A percentile compares a stretch with the other conserved stretches of the same genome.
phyloP scores from a whole-genome alignment of 1,284 basidiomycete species.

The Abortiporus biennis region DNA sequence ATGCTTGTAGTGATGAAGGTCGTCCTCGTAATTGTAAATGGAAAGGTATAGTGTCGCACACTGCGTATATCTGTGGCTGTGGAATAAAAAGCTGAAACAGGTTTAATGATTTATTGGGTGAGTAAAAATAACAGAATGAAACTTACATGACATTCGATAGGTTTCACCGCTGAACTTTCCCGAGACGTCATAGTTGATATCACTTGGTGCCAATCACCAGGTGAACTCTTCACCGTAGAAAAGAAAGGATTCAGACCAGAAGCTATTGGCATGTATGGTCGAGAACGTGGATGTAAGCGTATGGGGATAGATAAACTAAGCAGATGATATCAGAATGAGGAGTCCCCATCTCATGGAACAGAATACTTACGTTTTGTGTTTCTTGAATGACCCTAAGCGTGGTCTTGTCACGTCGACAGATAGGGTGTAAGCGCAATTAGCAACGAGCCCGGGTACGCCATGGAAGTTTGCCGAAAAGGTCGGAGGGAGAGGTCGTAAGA shows the following conservation, averaged over 20 bases:
- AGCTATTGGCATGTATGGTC: slow-evolving; percentile 5
- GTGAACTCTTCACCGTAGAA: slow-evolving; percentile 6
- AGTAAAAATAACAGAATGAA: slow-evolving; percentile 1
- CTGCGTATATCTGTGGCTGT: slow-evolving; percentile 4
- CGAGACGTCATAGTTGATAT: slow-evolving; percentile 3
- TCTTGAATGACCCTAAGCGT: no score
- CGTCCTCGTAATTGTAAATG: slow-evolving; percentile 6
- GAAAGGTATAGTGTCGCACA: slow-evolving; percentile 7
- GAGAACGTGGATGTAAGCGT: slow-evolving; percentile 5
- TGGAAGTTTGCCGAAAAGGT: slow-evolving; percentile 34
- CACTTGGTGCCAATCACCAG: slow-evolving; percentile 8
- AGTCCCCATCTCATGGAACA: background rate
- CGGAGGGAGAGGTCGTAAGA: slow-evolving; percentile 40
- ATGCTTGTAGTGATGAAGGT: slow-evolving; percentile 3
- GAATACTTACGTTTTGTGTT: slow-evolving; percentile 5
- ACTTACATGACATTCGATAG: slow-evolving; percentile 7
- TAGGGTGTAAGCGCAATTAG: slow-evolving; percentile 32
- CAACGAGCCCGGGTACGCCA: slow-evolving; percentile 26
- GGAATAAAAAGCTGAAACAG: slow-evolving; percentile 8
- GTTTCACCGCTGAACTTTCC: background rate
- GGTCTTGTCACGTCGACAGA: slow-evolving; percentile 24
- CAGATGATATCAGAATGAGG: background rate
- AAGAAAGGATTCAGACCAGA: slow-evolving; percentile 5
- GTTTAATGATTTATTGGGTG: slow-evolving; percentile 1
- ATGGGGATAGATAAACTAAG: slow-evolving; percentile 1